Percentiles rank a stretch among this genome's conserved stretches.
phyloP scores from a whole-genome alignment of 495 filamentous ascomycete species.

The Cladorrhinum samala region DNA sequence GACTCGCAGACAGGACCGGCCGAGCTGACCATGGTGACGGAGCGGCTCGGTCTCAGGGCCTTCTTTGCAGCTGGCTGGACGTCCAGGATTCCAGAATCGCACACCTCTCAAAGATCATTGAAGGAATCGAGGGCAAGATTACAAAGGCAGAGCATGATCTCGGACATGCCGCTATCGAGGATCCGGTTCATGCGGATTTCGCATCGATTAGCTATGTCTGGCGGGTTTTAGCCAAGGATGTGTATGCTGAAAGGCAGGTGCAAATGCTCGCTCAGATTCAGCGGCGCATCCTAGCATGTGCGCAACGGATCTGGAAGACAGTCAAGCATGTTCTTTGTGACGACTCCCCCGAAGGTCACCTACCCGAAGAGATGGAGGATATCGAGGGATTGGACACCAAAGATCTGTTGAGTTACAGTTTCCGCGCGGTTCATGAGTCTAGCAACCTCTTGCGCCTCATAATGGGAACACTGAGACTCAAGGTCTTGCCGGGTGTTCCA shows the following conservation, averaged over 20 bases:
- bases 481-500: constrained; percentile 25
- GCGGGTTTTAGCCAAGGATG: constrained; percentile 32
- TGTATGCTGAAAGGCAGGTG: constrained; percentile 30
- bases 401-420: constrained; percentile 85
- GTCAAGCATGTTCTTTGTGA: constrained; percentile 75
- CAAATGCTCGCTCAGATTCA: constrained; percentile 41
- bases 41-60: constrained; percentile 56
- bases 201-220: constrained; percentile 51
- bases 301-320: constrained; percentile 62
- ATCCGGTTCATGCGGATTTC: constrained; percentile 65
- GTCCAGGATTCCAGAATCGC: constrained; percentile 35
- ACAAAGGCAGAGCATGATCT: constrained; percentile 50
- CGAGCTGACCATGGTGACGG: constrained; percentile 85
- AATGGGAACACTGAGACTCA: constrained; percentile 36
- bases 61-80: constrained; percentile 41
- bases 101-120: constrained; percentile 42
- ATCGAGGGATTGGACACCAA: constrained; percentile 69
- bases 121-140: constrained; percentile 52
- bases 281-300: constrained; percentile 48
- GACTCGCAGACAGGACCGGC: constrained; percentile 53
- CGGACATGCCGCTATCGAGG: constrained; percentile 53
- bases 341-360: constrained; percentile 85
- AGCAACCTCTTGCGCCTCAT: constrained; percentile 55
- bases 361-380: constrained; percentile 65
- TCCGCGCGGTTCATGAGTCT: constrained; percentile 85